A percentile compares a stretch with the other conserved stretches of the same genome.
These are phyloP conservation scores for Solanum hybrid DNA, from an alignment of 305 asterid species.

Conservation along the genomic window DNA sequence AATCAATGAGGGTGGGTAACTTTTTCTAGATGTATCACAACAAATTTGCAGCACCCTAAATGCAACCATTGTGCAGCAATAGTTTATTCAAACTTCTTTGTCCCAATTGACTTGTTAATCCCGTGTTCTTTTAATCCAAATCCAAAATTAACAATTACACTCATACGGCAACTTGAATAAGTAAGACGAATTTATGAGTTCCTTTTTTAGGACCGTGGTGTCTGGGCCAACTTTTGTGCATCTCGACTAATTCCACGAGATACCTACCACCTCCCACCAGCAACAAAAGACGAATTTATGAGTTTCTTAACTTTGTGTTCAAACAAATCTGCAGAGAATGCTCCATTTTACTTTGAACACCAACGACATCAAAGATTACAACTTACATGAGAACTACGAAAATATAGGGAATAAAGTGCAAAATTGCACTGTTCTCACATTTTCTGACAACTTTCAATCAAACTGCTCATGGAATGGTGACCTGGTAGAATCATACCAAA, in stretches of 20 bases:
- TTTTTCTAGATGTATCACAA: neutral
- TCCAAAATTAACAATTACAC: neutral
- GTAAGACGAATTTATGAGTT: neutral
- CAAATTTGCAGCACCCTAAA: neutral
- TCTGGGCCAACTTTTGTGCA: neutral
- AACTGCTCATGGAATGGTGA: neutral
- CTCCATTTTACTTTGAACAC: neutral
- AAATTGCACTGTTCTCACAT: neutral
- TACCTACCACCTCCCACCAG: neutral
- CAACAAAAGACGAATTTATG: neutral
- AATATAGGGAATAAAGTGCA: neutral
- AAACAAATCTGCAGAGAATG: neutral
- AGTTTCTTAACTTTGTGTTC: neutral
- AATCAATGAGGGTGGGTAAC: neutral
- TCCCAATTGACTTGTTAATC: neutral
- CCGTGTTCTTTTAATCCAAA: neutral
- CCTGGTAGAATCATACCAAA: neutral
- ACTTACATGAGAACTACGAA: neutral
- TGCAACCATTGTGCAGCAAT: neutral
- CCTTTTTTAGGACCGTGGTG: neutral
- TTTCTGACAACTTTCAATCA: neutral
- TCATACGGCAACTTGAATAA: neutral
- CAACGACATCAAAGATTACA: neutral
- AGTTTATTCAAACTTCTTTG: neutral
- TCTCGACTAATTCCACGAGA: neutral